These are phyloP conservation scores for Solanum pinnatisectum DNA, from an alignment of 257 asterid genomes.

Conservation along the genomic window DNA sequence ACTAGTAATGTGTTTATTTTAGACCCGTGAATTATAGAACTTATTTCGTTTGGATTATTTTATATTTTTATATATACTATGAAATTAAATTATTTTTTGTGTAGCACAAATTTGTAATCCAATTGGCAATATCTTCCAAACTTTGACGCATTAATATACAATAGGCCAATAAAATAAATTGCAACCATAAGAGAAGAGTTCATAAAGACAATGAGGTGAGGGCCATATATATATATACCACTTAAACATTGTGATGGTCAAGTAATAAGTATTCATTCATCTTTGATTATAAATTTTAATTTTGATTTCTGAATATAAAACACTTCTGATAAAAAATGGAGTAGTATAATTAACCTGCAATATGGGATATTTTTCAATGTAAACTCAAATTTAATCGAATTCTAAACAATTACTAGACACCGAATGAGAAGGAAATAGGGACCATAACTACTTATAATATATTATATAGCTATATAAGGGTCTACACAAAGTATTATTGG, in stretches of 20 bases:
- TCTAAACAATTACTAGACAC: not conserved
- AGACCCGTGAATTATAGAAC: not conserved
- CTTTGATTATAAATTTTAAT: not conserved
- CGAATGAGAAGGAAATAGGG: not conserved
- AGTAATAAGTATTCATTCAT: not conserved
- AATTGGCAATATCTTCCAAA: not conserved
- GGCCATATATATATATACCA: not conserved
- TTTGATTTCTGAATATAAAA: not conserved
- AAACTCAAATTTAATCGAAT: not conserved
- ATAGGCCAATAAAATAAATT: not conserved
- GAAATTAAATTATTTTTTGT: not conserved
- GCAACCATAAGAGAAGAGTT: not conserved
- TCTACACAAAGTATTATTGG: not conserved
- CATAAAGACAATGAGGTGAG: not conserved
- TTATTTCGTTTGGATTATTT: not conserved
- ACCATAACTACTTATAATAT: not conserved
- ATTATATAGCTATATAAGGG: not conserved
- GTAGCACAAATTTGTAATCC: not conserved
- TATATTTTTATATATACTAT: not conserved
- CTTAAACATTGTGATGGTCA: not conserved
- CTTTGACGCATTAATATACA: not conserved
- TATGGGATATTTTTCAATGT: not conserved
- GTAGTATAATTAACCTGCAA: fast-evolving
- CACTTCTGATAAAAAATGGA: fast-evolving
- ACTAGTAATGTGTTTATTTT: not conserved